Base-by-base conservation (phyloP, 306 rosid species). In the Delonix regia region DNA sequence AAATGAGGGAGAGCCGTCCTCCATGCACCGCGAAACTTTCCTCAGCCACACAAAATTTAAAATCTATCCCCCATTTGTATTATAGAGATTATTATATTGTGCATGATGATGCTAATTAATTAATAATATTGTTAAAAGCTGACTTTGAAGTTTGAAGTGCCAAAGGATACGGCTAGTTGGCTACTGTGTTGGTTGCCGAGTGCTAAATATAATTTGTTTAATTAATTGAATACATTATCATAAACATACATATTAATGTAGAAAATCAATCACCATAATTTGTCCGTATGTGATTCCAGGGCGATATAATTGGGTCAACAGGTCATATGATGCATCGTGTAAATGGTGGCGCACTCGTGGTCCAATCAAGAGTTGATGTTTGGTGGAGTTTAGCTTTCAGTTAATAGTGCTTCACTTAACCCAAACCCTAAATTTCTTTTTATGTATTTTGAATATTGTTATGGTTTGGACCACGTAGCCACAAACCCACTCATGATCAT, bases 11-110 rank as follows among this genome's bases (percentile, higher is more conserved):
- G 83, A 74, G 82, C 53, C 80, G 72, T 38, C 74, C 70, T 13
- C 47, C 33, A 18, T 6, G 44, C 76, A 81, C 93, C 93, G 84
- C 89, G 21, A 64, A 85, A 38, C 10, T 59, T 59, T 85, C 81
- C 84, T 45, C 65, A 66, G 73, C 88, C 86, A 83, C 76, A 72
- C 73, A 73, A 77, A 48, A 45, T 45, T 45, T 67, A 7, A 5
- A 57, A 22, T 33, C 27, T 80, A 62, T 64, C 6, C 61, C 66
- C 18, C 3, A 68, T 22, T 57, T 56, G 49, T 2, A 49, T 63
- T 52, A 9, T 30, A 19, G 51, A 4, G 49, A 62, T 24, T 33
- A 69, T 74, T 51, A 66, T 82, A 87, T 28, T 34, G 51, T 51
- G 42, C 67, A 59, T 64, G 49, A 63, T 22, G 39, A 22, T 27